These are phyloP conservation scores for Macrolepiota fuliginosa DNA, from an alignment of 768 basidiomycete genomes.

Conservation along the genomic window DNA sequence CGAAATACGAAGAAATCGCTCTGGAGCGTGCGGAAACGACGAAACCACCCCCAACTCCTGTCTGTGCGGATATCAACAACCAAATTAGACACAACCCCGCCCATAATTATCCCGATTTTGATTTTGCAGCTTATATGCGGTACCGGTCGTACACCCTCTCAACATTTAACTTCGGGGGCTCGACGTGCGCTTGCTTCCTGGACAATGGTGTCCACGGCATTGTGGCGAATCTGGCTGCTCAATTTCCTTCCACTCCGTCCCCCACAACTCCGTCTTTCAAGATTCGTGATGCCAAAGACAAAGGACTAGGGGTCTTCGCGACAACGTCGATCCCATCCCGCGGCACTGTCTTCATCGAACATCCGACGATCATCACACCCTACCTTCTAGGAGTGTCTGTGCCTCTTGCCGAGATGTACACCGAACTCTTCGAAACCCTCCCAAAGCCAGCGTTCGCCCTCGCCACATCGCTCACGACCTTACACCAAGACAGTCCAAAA, in stretches of 20 bases:
- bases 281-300: conserved; percentile 23
- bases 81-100: conserved; percentile 21
- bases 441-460: conserved; percentile 14
- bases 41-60: background rate
- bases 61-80: conserved; percentile 15
- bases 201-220: conserved; percentile 27
- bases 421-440: conserved; percentile 27
- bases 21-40: background rate
- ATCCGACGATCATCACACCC: conserved; percentile 39
- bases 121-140: conserved; percentile 24
- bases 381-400: conserved; percentile 15
- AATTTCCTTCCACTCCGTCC: background rate
- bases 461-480: conserved; percentile 3
- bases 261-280: conserved; percentile 15
- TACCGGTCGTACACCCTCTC: conserved; percentile 24
- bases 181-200: conserved; percentile 25
- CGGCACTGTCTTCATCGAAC: conserved; percentile 33
- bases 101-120: conserved; percentile 23
- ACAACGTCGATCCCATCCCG: conserved; percentile 28
- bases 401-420: conserved; percentile 24
- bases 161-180: conserved; percentile 18
- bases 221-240: conserved; percentile 17
- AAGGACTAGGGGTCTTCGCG: conserved; percentile 37
- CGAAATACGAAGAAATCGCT: background rate
- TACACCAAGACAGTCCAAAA: conserved; percentile 19